phyloP scores from a whole-genome alignment of 306 rosid species.

The Comarum palustre region DNA sequence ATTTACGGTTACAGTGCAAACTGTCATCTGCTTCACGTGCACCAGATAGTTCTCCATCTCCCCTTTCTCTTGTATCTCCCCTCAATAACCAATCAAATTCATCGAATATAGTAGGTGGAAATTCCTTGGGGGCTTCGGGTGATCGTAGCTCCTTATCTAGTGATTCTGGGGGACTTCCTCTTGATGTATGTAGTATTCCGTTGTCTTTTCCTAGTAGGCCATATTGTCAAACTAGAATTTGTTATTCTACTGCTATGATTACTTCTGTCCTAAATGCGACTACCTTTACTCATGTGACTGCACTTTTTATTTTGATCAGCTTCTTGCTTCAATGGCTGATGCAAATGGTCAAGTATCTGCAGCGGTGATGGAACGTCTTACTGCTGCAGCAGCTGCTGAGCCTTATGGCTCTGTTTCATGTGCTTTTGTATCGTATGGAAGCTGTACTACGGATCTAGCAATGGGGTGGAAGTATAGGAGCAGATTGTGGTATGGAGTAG shows the following conservation, averaged over 20 bases:
- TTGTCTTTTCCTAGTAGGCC: constrained; percentile 12
- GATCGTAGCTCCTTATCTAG: constrained; percentile 47
- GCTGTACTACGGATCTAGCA: constrained; percentile 76
- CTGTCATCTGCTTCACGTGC: constrained; percentile 49
- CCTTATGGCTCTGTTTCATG: constrained; percentile 80
- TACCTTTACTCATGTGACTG: constrained; percentile 22
- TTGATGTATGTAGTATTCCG: constrained; percentile 53
- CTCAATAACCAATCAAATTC: constrained; percentile 41
- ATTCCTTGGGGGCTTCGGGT: constrained; percentile 42
- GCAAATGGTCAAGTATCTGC: constrained; percentile 78
- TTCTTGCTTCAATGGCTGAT: constrained; percentile 89
- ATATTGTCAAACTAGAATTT: constrained; percentile 11
- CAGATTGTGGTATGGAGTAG: constrained; percentile 95
- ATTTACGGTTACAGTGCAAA: constrained; percentile 86
- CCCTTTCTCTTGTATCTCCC: constrained; percentile 72
- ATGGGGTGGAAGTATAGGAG: constrained; percentile 94
- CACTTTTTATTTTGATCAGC: constrained; percentile 45
- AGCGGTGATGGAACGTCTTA: constrained; percentile 72
- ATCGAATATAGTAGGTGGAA: constrained; percentile 32
- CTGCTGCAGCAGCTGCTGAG: constrained; percentile 99
- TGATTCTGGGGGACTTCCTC: constrained; percentile 63
- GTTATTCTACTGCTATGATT: constrained; percentile 12
- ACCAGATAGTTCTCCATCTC: constrained; percentile 67
- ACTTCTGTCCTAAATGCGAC: constrained; percentile 14
- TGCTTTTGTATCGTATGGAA: constrained; percentile 95